Evolutionary conservation across 495 filamentous ascomycete species (phyloP).

Genomic region (Cercophora sp.): DNA sequence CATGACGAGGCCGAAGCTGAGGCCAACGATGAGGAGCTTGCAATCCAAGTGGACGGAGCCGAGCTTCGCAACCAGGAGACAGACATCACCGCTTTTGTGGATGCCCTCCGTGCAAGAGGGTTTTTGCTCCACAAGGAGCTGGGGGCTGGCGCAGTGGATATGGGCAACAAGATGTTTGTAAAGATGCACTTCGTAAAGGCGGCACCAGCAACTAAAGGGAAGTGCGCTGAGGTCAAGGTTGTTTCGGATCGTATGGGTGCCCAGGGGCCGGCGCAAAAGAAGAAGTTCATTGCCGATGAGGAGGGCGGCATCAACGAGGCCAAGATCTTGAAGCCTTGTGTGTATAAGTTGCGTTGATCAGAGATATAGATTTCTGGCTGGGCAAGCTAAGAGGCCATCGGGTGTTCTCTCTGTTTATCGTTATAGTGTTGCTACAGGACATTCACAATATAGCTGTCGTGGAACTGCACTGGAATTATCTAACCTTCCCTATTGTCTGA

Average conservation of each 20-base stretch:
- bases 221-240: constrained; percentile 43
- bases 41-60: constrained; percentile 49
- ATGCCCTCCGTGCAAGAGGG: constrained; percentile 71
- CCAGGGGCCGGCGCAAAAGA: constrained; percentile 42
- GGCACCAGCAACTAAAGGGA: constrained; percentile 62
- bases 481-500: neutral
- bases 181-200: constrained; percentile 89
- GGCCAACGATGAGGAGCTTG: constrained; percentile 44
- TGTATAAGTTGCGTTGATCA: constrained; percentile 83
- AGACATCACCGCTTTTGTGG: constrained; percentile 83
- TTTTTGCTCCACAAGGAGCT: constrained; percentile 64
- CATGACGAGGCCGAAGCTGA: constrained; percentile 25
- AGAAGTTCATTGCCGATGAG: constrained; percentile 55
- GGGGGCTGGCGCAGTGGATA: constrained; percentile 59
- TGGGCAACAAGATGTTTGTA: constrained; percentile 97
- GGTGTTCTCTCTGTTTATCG: neutral
- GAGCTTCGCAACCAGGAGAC: constrained; percentile 60
- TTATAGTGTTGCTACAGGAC: neutral
- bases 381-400: neutral
- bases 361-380: neutral
- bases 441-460: neutral
- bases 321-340: constrained; percentile 86
- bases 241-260: constrained; percentile 11
- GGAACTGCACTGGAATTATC: neutral
- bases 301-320: constrained; percentile 57